Base-by-base conservation (phyloP, 805 yeast genomes). In the Barnettozyma sucrosica region DNA sequence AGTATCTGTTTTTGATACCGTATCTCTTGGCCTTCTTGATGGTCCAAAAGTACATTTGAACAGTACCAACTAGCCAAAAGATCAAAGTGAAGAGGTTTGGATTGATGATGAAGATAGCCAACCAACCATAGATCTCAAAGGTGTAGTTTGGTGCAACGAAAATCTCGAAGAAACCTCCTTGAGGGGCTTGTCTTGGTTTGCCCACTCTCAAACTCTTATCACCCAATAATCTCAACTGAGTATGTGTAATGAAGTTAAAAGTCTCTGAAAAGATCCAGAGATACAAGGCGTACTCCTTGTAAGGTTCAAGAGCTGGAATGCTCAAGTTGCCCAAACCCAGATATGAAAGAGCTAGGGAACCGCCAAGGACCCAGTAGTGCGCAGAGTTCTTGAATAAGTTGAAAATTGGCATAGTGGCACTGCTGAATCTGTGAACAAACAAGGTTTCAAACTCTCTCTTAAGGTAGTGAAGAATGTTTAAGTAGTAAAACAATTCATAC, bases 111-210 rank as follows among this genome's bases (percentile, higher is more conserved):
- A 92, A 79, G 59, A 83, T 80, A 24, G 75, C 66, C 1, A 83
- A 62, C 96, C 97, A 93, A 1, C 82, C 72, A 55, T 84, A 67
- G 39, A 79, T 69, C 72, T 93, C 99, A 65, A 89, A 92, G 56
- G 89, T 84, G 66, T 93, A 93, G 70, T 93, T 93, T 55, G 99
- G 99, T 66, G 89, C 85, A n/a, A 93, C 81, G 32, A 90, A 86
- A 49, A 73, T 66, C 51, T 79, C 74, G 63, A 93, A 93, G 9
- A 92, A 85, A 57, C 87, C 95, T 18, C 96, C 97, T 51, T 74
- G 73, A 20, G 98, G 64, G 19, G 71, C 63, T 28, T 67, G 61
- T 54, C 74, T 66, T 7, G 63, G 55, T 43, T 60, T 65, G 19
- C 73, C 73, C 46, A 58, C 44, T 45, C 63, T 61, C 45, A 69